phyloP scores from a whole-genome alignment of 257 asterid species.

The Mitragyna speciosa region DNA sequence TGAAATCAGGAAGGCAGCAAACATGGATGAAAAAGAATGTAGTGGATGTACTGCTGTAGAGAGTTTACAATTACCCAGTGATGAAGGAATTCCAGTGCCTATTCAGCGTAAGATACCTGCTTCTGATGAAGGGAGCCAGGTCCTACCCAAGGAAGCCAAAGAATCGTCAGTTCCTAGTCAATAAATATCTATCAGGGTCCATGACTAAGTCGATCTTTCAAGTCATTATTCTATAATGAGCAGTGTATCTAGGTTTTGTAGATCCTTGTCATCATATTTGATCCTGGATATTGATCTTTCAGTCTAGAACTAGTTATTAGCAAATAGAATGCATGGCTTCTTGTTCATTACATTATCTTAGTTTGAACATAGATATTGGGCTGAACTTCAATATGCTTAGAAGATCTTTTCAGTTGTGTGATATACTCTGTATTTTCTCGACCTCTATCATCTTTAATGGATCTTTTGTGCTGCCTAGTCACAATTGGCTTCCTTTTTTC shows the following conservation, averaged over 20 bases:
- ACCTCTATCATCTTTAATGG: background rate
- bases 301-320: background rate
- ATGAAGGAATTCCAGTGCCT: conserved; percentile 11
- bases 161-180: background rate
- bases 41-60: background rate
- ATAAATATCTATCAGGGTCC: background rate
- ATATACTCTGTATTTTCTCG: background rate
- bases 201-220: too few relatives aligned
- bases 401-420: background rate
- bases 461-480: background rate
- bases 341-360: background rate
- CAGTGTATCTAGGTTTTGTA: background rate
- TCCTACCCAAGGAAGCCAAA: background rate
- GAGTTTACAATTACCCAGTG: conserved; percentile 1
- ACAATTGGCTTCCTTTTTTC: background rate
- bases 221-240: too few relatives aligned
- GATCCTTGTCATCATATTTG: background rate
- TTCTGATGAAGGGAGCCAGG: background rate
- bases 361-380: background rate
- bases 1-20: conserved; percentile 27
- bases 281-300: background rate
- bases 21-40: conserved; percentile 12
- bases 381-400: background rate
- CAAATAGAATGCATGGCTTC: background rate
- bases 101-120: background rate